Conservation (phyloP, 805 yeast species). For the Candida tallmaniae region DNA sequence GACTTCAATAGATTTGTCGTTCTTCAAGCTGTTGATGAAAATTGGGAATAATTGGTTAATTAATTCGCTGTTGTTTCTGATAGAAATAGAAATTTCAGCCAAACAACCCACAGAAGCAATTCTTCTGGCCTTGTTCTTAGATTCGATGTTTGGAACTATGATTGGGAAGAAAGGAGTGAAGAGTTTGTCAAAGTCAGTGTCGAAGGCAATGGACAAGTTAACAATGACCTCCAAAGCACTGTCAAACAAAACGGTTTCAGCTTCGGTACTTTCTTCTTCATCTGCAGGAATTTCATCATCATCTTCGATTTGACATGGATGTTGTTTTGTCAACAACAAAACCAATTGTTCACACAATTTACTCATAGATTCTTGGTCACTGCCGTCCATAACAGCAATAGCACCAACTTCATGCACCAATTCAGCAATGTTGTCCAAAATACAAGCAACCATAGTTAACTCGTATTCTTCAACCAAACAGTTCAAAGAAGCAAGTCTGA, state of each 20-base stretch:
- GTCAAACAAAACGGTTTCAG: conserved; percentile 70
- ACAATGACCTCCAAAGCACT: conserved; percentile 83
- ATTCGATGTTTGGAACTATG: conserved; percentile 51
- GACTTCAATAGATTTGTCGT: conserved; percentile 79
- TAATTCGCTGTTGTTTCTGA: conserved; percentile 64
- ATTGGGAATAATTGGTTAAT: conserved; percentile 65
- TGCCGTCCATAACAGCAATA: conserved; percentile 58
- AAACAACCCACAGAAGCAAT: conserved; percentile 82
- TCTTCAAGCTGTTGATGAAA: conserved; percentile 63
- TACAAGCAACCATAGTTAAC: conserved; percentile 70
- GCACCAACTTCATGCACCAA: conserved; percentile 70
- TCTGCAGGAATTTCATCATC: conserved; percentile 63
- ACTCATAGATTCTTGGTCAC: conserved; percentile 52
- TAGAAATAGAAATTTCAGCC: conserved; percentile 81
- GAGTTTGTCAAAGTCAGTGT: conserved; percentile 68
- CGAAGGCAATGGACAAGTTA: conserved; percentile 70
- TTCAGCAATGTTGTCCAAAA: conserved; percentile 70
- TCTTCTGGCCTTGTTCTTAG: conserved; percentile 67
- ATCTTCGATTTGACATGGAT: conserved; percentile 70
- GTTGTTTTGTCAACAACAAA: conserved; percentile 74
- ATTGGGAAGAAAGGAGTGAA: conserved; percentile 69
- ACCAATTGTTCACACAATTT: conserved; percentile 65
- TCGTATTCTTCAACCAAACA: conserved; percentile 79
- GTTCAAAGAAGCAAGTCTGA: conserved; percentile 61
- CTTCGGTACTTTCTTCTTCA: conserved; percentile 45